Base-by-base conservation (phyloP, 106 monocot genomes). In the Xerophyta viscosa region DNA sequence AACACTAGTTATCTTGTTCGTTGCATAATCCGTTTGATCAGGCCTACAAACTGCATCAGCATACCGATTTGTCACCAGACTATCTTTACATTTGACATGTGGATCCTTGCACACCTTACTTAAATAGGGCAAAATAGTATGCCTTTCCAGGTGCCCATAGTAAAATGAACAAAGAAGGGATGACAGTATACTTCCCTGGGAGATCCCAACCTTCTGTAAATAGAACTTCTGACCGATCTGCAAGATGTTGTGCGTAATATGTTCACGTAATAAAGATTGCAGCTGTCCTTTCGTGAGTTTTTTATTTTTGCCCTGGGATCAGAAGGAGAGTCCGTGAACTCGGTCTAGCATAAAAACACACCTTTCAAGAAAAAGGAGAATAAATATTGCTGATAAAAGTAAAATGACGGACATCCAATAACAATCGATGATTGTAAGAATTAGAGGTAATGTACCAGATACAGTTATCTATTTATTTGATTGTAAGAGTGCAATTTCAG, bases 91-190 rank as follows among this genome's bases (percentile, higher is more conserved):
- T 12, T 41, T 42, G 1, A 6, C 27, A 57, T 57, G 20, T 24
- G 8, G 20, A 31, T 50, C 28, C 21, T 48, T 50, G 24, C 18
- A 19, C 46, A 50, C 31, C 64, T 73, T 78, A 46, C 69, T 31
- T 48, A 96, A 75, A 50, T 67, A 85, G 6, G 84, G 88, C 29
- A 71, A 66, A 56, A 96, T 68, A 9, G 79, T 37, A 46, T 24
- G 65, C 51, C 62, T 85, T 68, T 89, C 96, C 49, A 96, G 55
- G 59, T 89, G 76, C 0, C 76, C 85, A 44, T 71, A 78, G 66
- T 96, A 96, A 52, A 85, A 77, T 50, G 89, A 96, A 76, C 89
- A 89, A 19, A 96, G 79, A 45, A 85, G 68, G 46, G 79, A 64
- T 25, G 96, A 96, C 28, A 96, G 20, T 13, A 64, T 25, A 31